Evolutionary conservation across 2,329 filamentous ascomycete species (phyloP).

Genomic region (Phialophora tarda): DNA sequence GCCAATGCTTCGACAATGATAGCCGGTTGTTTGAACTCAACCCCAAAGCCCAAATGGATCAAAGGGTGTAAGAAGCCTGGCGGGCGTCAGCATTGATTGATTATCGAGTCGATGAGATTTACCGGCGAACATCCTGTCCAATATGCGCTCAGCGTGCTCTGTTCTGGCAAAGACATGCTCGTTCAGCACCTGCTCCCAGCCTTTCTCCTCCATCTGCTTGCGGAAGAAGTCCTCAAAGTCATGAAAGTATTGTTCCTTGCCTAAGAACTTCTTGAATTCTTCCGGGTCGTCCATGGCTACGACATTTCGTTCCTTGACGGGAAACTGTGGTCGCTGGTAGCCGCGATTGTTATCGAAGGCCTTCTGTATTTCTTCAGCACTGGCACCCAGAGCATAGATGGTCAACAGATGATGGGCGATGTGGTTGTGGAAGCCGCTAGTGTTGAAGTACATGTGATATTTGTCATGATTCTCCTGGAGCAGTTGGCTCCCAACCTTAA

Average conservation of each 20-base stretch:
- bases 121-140: constrained; percentile 71
- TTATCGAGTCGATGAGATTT: constrained; percentile 33
- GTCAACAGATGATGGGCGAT: constrained; percentile 39
- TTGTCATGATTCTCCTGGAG: constrained; percentile 75
- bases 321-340: constrained; percentile 67
- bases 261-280: constrained; percentile 65
- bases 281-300: constrained; percentile 63
- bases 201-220: constrained; percentile 68
- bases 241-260: constrained; percentile 68
- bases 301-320: constrained; percentile 58
- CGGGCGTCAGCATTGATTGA: constrained; percentile 9
- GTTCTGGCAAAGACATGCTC: constrained; percentile 71
- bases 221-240: constrained; percentile 81
- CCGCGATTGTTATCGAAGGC: constrained; percentile 68
- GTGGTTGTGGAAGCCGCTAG: constrained; percentile 69
- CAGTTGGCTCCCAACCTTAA: constrained; percentile 67
- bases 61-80: constrained; percentile 72
- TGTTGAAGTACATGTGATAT: constrained; percentile 83
- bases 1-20: constrained; percentile 78
- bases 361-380: constrained; percentile 62
- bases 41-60: constrained; percentile 80
- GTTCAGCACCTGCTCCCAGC: constrained; percentile 57
- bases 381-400: constrained; percentile 65
- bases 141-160: constrained; percentile 69
- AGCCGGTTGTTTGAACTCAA: constrained; percentile 77